Conservation (phyloP, 2,329 filamentous ascomycete species). For the Epichloe sylvatica region DNA sequence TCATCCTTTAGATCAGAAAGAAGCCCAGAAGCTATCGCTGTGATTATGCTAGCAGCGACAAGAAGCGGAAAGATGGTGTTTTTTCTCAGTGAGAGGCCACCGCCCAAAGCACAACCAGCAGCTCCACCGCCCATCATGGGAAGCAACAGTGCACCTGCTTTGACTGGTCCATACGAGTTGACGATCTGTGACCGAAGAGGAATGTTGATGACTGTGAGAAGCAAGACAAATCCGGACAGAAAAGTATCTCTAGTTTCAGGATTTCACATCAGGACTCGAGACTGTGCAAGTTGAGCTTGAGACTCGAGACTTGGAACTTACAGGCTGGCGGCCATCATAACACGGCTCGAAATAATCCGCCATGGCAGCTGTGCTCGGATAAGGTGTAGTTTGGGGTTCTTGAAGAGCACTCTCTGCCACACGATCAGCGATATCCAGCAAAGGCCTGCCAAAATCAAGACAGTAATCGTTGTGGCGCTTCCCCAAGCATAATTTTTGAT, state of each 20-base stretch:
- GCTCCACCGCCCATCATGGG: slow-evolving; percentile 12
- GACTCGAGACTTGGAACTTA: neutral
- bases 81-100: slow-evolving; percentile 6
- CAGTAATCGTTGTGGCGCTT: slow-evolving; percentile 8
- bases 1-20: slow-evolving; percentile 6
- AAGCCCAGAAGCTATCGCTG: slow-evolving; percentile 8
- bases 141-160: slow-evolving; percentile 9
- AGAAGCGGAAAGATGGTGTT: slow-evolving; percentile 11
- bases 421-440: slow-evolving; percentile 9
- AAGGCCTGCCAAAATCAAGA: slow-evolving; percentile 8
- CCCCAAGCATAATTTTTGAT: slow-evolving; percentile 11
- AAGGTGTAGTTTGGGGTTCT: slow-evolving; percentile 5
- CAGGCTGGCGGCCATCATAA: slow-evolving; percentile 9
- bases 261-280: too few species aligned
- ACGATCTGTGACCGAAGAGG: slow-evolving; percentile 12
- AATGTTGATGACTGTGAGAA: slow-evolving; percentile 11
- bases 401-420: slow-evolving; percentile 9
- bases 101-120: slow-evolving; percentile 7
- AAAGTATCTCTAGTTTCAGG: slow-evolving; percentile 7
- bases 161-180: slow-evolving; percentile 11
- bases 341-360: slow-evolving; percentile 9
- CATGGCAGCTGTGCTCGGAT: slow-evolving; percentile 10
- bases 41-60: slow-evolving; percentile 8
- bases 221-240: slow-evolving; percentile 11
- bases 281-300: too few species aligned